phyloP scores from a whole-genome alignment of 1,284 basidiomycete genomes.

The Rhodotorula sp. region DNA sequence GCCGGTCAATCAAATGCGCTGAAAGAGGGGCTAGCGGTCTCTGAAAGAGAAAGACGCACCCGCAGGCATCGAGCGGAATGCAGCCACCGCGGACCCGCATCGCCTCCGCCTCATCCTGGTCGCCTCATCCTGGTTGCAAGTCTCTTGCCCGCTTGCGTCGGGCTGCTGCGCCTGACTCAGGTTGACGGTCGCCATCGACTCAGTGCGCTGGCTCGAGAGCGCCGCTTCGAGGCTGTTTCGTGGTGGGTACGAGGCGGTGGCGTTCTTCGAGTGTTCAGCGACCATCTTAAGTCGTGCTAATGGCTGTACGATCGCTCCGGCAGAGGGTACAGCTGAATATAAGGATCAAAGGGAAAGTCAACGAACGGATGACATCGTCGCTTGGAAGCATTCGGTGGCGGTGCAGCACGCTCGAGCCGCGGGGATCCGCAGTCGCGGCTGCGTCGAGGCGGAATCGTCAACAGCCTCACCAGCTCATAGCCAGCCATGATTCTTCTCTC shows the following conservation, averaged over 20 bases:
- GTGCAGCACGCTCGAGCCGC: neutral
- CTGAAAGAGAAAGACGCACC: neutral
- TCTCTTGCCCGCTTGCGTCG: neutral
- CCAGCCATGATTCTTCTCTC: no score
- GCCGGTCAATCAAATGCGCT: neutral
- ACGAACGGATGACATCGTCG: neutral
- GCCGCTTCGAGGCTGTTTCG: slow-evolving; percentile 15
- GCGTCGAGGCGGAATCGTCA: neutral
- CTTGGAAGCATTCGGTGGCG: neutral
- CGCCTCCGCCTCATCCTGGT: slow-evolving; percentile 1
- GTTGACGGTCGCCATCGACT: neutral
- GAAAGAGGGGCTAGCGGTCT: no score
- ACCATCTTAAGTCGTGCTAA: neutral
- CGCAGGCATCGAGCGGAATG: neutral
- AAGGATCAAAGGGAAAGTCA: neutral
- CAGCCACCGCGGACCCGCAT: slow-evolving; percentile 5
- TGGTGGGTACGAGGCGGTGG: slow-evolving; percentile 8
- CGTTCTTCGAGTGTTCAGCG: neutral
- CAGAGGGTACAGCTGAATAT: neutral
- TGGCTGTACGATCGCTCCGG: neutral
- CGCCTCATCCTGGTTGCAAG: neutral
- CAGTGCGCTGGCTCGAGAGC: neutral
- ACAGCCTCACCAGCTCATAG: no score
- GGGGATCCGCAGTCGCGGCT: neutral
- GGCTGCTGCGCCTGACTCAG: neutral